phyloP scores from a whole-genome alignment of 257 asterid species.

The Solanum megistacrolobum region DNA sequence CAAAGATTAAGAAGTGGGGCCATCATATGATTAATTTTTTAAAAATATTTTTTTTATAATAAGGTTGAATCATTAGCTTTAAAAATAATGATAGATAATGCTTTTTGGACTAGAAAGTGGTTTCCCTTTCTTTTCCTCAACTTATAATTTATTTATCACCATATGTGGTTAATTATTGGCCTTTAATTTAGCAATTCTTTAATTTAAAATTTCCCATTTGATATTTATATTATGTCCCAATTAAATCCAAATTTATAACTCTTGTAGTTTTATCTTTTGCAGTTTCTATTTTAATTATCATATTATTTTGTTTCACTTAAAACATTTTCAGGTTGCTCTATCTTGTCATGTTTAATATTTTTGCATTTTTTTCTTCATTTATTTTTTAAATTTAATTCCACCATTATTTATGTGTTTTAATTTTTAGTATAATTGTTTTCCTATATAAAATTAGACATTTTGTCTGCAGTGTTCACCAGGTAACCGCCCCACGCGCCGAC shows the following conservation, averaged over 20 bases:
- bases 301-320: not conserved
- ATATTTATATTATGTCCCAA: not conserved
- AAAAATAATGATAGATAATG: slow-evolving; percentile 22
- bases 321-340: not conserved
- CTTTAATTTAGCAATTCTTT: not conserved
- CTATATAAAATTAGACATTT: not conserved
- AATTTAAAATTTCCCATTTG: not conserved
- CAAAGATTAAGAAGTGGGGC: not conserved
- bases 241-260: not conserved
- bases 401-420: not conserved
- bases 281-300: not conserved
- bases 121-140: slow-evolving; percentile 16
- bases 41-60: not conserved
- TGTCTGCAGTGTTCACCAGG: slow-evolving; percentile 3
- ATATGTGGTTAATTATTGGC: not conserved
- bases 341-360: not conserved
- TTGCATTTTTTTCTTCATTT: not conserved
- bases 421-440: not conserved
- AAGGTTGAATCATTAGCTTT: not conserved
- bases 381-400: too few relatives aligned
- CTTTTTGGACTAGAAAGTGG: slow-evolving; percentile 32
- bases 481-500: slow-evolving; percentile 26
- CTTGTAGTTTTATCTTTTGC: not conserved
- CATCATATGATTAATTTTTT: not conserved
- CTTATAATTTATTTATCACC: not conserved